These are phyloP conservation scores for Cordyceps cateniannulata DNA, from an alignment of 2,329 filamentous ascomycete species.

Conservation along the genomic window DNA sequence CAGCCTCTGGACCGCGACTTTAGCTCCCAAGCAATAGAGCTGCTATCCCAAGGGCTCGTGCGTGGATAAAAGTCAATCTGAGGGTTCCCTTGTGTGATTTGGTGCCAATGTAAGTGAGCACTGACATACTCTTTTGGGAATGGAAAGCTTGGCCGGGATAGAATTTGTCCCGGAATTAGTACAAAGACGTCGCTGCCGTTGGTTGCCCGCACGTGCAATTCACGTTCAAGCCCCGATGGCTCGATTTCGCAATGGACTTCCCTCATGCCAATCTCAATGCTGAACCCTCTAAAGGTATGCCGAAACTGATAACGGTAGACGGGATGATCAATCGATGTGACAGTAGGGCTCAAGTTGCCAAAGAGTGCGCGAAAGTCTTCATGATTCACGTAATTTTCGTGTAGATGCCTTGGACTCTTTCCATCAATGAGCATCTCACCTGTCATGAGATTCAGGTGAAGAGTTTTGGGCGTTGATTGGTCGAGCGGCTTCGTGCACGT, in stretches of 20 bases:
- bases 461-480: background rate
- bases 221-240: background rate
- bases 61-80: background rate
- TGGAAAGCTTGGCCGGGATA: background rate
- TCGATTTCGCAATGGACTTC: background rate
- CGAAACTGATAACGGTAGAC: background rate
- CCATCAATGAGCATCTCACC: background rate
- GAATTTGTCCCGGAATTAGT: background rate
- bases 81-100: accelerated
- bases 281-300: background rate
- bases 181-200: background rate
- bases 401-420: background rate
- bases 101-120: background rate
- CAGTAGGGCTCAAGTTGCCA: background rate
- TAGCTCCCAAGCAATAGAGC: background rate
- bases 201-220: background rate
- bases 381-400: background rate
- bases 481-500: accelerated
- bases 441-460: constrained; percentile 12
- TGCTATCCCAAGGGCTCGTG: background rate
- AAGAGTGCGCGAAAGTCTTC: background rate
- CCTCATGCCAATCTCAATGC: background rate
- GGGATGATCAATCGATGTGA: background rate
- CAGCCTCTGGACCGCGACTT: background rate
- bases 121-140: background rate